These are phyloP conservation scores for Lepiota subincarnata DNA, from an alignment of 768 basidiomycete genomes.

Conservation along the genomic window DNA sequence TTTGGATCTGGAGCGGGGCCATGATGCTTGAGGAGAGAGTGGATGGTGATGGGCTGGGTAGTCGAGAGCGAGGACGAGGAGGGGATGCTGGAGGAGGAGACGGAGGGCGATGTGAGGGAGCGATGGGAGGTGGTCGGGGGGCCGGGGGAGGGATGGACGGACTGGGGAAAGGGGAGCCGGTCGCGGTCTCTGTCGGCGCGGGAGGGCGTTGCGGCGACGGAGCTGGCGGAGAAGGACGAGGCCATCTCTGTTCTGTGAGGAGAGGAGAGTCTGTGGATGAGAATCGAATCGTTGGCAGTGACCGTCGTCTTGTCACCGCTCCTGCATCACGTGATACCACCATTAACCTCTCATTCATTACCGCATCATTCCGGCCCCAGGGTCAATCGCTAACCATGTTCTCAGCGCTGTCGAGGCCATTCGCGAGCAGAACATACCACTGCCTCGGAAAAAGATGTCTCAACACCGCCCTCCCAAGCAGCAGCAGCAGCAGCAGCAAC, in stretches of 20 bases:
- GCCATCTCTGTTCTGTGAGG: no score
- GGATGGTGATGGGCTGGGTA: conserved; percentile 42
- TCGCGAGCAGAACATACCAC: no score
- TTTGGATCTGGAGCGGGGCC: conserved; percentile 50
- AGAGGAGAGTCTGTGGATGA: neutral
- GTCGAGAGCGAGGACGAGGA: conserved; percentile 29
- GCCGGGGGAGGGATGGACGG: conserved; percentile 29
- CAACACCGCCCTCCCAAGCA: no score
- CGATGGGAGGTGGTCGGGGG: conserved; percentile 21
- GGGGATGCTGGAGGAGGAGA: conserved; percentile 26
- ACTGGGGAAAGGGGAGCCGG: conserved; percentile 32
- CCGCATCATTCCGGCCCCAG: conserved; percentile 4
- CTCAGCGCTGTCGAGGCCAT: neutral
- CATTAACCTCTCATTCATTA: neutral
- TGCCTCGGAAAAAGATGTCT: no score
- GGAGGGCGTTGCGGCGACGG: conserved; percentile 23
- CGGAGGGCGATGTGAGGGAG: conserved; percentile 28
- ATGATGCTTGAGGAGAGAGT: conserved; percentile 53
- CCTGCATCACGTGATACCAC: conserved; percentile 3
- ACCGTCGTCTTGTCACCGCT: conserved; percentile 7
- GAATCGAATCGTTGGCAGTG: no score
- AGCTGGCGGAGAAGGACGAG: conserved; percentile 6
- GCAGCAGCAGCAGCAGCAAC: no score
- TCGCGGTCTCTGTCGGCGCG: conserved; percentile 31
- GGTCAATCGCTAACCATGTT: conserved; percentile 10